Percentiles rank a stretch among this genome's conserved stretches.
These are phyloP conservation scores for Spergularia bocconei DNA, from an alignment of 148 eudicot species.

Conservation along the genomic window DNA sequence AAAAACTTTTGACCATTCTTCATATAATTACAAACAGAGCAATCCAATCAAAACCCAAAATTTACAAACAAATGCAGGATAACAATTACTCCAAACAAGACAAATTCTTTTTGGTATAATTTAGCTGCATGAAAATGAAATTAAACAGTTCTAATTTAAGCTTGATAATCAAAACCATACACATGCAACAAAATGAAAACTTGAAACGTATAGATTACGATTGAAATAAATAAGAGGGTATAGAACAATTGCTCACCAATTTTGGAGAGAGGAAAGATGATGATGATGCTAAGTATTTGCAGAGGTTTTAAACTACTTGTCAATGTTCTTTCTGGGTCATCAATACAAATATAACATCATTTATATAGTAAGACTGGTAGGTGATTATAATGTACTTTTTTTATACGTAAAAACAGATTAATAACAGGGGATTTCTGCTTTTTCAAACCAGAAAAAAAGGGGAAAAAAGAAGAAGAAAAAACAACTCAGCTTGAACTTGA, in stretches of 20 bases:
- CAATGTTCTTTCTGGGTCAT: background rate
- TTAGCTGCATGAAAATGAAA: too few species aligned
- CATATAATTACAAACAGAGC: too few species aligned
- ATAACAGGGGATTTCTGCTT: constrained; percentile 16
- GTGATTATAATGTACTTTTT: background rate
- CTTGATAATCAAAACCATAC: background rate
- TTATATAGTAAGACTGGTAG: constrained; percentile 1
- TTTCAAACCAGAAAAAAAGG: background rate
- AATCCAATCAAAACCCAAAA: too few species aligned
- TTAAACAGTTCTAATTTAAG: background rate
- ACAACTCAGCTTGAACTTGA: background rate
- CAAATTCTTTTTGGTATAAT: too few species aligned
- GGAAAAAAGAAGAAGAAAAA: background rate
- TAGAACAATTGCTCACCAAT: constrained; percentile 18
- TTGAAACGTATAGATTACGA: background rate
- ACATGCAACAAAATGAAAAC: background rate
- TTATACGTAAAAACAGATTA: background rate
- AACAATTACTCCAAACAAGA: too few species aligned
- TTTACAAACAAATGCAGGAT: too few species aligned
- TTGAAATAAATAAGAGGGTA: background rate
- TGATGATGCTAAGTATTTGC: background rate
- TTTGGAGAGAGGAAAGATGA: background rate
- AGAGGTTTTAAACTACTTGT: background rate
- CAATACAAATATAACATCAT: too few species aligned
- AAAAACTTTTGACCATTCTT: background rate